Base-by-base conservation (phyloP, 495 filamentous ascomycete genomes). In the Cairneyella variabilis region DNA sequence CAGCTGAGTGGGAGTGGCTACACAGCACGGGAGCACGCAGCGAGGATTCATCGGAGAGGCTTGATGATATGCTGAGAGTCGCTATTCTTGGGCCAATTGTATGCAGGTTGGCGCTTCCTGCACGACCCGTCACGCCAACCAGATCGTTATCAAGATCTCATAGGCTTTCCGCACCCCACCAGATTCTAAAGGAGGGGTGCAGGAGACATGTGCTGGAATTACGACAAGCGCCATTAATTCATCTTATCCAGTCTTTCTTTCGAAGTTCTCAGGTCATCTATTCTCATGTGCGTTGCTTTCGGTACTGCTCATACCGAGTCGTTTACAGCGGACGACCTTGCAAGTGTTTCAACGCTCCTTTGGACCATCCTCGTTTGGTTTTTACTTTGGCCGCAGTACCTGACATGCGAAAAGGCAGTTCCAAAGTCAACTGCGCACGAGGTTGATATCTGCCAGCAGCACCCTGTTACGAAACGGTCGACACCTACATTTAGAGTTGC, bases 1-100 rank as follows among this genome's bases (percentile, higher is more conserved):
- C 2, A 17, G 44, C 44, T 47, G 44, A 30, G 34, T n/a, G 17
- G 27, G 25, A 47, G 26, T 16, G 14, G 16, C 22, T 14, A 21
- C 23, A 5, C 14, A 41, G n/a, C 14, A 20, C 23, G 38, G 8
- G n/a, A 18, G 30, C 30, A 34, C 14, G 30, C 8, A 8, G 30
- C 8, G 30, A 34, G 30, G 30, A 34, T 34, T 8, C 30, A 14
- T 34, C 30, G 30, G 14, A 34, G 30, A 8, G 8, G 30, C 30
- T 34, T 34, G 30, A 34, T 34, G 8, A 34, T 34, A 11, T 26
- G 41, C 41, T 45, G 41, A 45, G n/a, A n/a, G n/a, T n/a, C n/a
- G n/a, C n/a, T n/a, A n/a, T n/a, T n/a, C n/a, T n/a, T n/a, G n/a
- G 43, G 46, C 44, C 53, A 48, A 56, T 48, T 40, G 26, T 32